phyloP scores from a whole-genome alignment of 306 rosid genomes.

The Senna tora region DNA sequence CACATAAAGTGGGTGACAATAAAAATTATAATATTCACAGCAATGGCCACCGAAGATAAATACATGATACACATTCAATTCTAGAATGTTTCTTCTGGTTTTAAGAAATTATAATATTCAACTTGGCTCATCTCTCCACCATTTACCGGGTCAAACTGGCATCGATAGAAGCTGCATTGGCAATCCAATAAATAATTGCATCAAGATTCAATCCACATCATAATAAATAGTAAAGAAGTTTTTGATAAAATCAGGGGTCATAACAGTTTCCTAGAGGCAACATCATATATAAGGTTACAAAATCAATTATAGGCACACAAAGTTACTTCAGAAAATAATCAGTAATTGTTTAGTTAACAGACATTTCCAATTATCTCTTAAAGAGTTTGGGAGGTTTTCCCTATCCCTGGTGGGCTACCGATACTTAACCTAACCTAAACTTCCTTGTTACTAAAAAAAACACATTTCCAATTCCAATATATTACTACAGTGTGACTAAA shows the following conservation, averaged over 20 bases:
- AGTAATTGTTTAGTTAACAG: no score
- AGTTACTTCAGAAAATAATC: no score
- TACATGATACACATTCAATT: conserved; percentile 15
- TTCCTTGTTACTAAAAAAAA: no score
- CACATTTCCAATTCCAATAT: not conserved
- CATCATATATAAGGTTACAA: not conserved
- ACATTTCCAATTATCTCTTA: no score
- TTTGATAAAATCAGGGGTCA: not conserved
- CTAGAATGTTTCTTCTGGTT: conserved; percentile 52
- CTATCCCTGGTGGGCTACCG: no score
- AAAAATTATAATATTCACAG: conserved; percentile 19
- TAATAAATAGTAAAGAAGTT: not conserved
- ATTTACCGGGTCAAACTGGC: conserved; percentile 67
- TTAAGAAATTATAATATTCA: conserved; percentile 67
- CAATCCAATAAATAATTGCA: conserved; percentile 30
- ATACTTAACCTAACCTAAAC: no score
- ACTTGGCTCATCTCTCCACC: conserved; percentile 90
- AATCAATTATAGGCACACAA: not conserved
- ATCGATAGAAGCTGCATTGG: conserved; percentile 75
- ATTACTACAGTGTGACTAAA: conserved; percentile 7
- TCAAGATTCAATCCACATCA: conserved; percentile 5
- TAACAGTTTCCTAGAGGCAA: not conserved
- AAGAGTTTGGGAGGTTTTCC: no score
- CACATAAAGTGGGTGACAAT: not conserved
- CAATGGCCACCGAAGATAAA: not conserved